Evolutionary conservation across 352 stramenopile species (phyloP), one percentile per base, ranked within the genome.

Genomic region (Phytophthora idaei): DNA sequence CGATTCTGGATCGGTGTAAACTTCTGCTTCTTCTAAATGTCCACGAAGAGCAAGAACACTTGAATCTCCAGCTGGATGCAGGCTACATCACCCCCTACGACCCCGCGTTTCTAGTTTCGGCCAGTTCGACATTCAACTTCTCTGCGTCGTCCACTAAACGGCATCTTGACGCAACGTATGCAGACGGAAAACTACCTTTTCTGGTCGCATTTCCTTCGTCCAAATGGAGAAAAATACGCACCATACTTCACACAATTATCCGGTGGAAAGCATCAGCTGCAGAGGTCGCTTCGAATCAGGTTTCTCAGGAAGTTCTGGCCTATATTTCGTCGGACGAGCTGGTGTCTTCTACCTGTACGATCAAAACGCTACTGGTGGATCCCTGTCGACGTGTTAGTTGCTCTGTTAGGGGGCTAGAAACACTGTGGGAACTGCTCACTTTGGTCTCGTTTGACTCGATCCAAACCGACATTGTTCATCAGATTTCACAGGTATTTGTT

Each of bases 401-500:
- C 36, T 77, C 79, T 7, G 49, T 75, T 1, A 65, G 66, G 27
- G 85, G 85, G 3, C 48, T 92, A 1, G 71, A 90, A 52, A 55
- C 53, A 0, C 64, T 93, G 15, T 71, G 55, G 37, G 73, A 89
- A 42, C 49, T 92, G 1, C 55, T 91, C 0, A 64, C 58, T 5
- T 52, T 84, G 1, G 56, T 78, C 4, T 74, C 78, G 1, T 79
- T 83, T 41, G 79, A 83, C 28, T 78, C 80, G 0, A 83, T 87
- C 3, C 69, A 79, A 58, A 68, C 73, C 0, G 79, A 93, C 34
- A 53, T 93, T 12, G 61, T 89, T 15, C 56, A 86, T 7, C 73
- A 83, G 48, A 36, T 92, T 2, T 73, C 76, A n/a, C 75, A 84
- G 44, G 73, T 83, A 3, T 74, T 93, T 39, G 71, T 78, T 3